Evolutionary conservation across 2,329 filamentous ascomycete species (phyloP).

Genomic region (Penicillium sp.): DNA sequence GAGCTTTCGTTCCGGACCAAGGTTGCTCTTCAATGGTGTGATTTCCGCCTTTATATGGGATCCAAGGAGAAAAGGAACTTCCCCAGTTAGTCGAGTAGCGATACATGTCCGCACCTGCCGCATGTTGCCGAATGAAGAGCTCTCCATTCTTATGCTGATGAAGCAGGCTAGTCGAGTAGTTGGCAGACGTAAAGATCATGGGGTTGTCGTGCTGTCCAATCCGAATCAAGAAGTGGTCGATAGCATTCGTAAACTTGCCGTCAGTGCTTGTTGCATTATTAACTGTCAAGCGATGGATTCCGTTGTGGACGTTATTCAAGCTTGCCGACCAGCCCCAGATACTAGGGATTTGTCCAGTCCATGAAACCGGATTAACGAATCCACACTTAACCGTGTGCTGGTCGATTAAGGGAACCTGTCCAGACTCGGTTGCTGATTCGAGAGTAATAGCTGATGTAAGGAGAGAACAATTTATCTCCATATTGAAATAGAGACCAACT

Average conservation of each 20-base stretch:
- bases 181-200: conserved; percentile 55
- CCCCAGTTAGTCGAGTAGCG: conserved; percentile 60
- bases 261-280: conserved; percentile 48
- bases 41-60: conserved; percentile 51
- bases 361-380: conserved; percentile 34
- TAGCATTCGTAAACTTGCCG: conserved; percentile 46
- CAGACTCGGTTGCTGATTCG: conserved; percentile 50
- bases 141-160: conserved; percentile 40
- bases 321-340: conserved; percentile 52
- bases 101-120: conserved; percentile 58
- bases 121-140: conserved; percentile 53
- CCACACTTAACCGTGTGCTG: conserved; percentile 44
- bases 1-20: conserved; percentile 56
- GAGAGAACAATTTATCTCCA: conserved; percentile 56
- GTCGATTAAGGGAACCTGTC: conserved; percentile 43
- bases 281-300: conserved; percentile 55
- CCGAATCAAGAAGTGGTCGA: conserved; percentile 59
- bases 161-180: conserved; percentile 55
- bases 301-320: conserved; percentile 55
- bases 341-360: conserved; percentile 51
- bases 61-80: conserved; percentile 56
- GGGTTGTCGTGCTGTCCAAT: conserved; percentile 56
- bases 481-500: conserved; percentile 56
- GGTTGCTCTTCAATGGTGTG: conserved; percentile 44
- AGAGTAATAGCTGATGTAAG: conserved; percentile 49